Evolutionary conservation across 139 green algal genomes (phyloP).

Genomic region (Picochlorum sp.): DNA sequence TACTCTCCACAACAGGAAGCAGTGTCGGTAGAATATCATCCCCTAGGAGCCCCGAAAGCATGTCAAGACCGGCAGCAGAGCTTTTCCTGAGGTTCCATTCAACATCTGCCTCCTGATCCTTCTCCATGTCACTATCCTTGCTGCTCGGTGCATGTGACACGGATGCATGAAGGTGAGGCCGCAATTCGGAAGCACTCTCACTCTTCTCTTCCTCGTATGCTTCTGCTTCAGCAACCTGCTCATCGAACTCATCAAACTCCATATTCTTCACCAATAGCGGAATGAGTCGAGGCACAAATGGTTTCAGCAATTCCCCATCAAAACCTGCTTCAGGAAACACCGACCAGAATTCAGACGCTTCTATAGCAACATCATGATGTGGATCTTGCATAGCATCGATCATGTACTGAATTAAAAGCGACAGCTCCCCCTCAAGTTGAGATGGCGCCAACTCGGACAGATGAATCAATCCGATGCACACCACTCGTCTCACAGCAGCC

Average conservation of each 20-base stretch:
- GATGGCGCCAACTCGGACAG: constrained; percentile 65
- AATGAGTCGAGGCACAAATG: constrained; percentile 72
- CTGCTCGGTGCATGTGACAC: not conserved
- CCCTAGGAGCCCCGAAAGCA: constrained; percentile 64
- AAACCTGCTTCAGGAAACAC: constrained; percentile 63
- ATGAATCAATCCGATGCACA: constrained; percentile 76
- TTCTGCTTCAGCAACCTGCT: constrained; percentile 73
- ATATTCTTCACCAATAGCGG: constrained; percentile 94
- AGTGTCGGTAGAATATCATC: constrained; percentile 87
- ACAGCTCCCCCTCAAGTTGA: constrained; percentile 63
- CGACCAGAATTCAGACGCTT: constrained; percentile 94
- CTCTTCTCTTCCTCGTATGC: constrained; percentile 46
- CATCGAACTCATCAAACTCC: constrained; percentile 85
- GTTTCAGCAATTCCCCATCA: constrained; percentile 54
- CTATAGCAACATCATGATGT: constrained; percentile 74
- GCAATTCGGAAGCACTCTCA: constrained; percentile 60
- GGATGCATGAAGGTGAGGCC: constrained; percentile 41
- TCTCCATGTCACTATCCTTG: constrained; percentile 44
- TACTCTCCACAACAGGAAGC: constrained; percentile 46
- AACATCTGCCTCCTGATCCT: constrained; percentile 33
- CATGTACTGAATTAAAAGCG: constrained; percentile 91
- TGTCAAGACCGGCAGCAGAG: constrained; percentile 79
- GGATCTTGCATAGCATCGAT: constrained; percentile 68
- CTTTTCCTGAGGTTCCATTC: constrained; percentile 88
- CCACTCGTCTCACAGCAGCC: constrained; percentile 63